Percentiles rank a stretch among this genome's conserved stretches.
Conservation (phyloP, 306 rosid species). For the Vigna trinervia region DNA sequence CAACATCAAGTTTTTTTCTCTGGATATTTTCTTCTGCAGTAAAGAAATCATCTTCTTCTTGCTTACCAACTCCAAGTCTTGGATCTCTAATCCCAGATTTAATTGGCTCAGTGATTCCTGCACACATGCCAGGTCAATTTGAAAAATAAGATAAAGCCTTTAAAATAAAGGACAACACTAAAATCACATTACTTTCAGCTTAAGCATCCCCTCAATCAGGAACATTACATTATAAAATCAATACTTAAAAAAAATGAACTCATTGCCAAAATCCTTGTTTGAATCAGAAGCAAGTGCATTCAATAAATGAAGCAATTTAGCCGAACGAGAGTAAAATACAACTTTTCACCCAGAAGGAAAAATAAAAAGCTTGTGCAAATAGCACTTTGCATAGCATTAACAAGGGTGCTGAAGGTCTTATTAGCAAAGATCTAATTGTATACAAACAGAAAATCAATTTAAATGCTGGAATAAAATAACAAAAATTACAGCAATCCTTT, state of each 20-base stretch:
- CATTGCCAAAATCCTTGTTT: constrained; percentile 5
- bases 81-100: constrained; percentile 97
- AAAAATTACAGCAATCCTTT: background rate
- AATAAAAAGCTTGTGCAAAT: background rate
- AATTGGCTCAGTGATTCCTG: constrained; percentile 91
- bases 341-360: too few relatives aligned
- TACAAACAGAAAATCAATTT: background rate
- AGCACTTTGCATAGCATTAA: constrained; percentile 20
- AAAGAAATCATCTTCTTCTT: constrained; percentile 91
- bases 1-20: constrained; percentile 84
- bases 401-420: constrained; percentile 12
- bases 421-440: background rate
- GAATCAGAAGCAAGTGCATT: too few relatives aligned
- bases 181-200: constrained; percentile 15
- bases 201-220: constrained; percentile 19
- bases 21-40: constrained; percentile 98
- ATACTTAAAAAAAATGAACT: constrained; percentile 1
- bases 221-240: constrained; percentile 8
- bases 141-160: constrained; percentile 29
- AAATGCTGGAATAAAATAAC: constrained; percentile 9
- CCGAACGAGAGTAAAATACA: too few relatives aligned
- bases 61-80: constrained; percentile 89
- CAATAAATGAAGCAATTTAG: too few relatives aligned
- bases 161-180: constrained; percentile 7
- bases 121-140: constrained; percentile 26